Base-by-base conservation (phyloP, 1,284 basidiomycete species). In the Laetiporus sulphureus region DNA sequence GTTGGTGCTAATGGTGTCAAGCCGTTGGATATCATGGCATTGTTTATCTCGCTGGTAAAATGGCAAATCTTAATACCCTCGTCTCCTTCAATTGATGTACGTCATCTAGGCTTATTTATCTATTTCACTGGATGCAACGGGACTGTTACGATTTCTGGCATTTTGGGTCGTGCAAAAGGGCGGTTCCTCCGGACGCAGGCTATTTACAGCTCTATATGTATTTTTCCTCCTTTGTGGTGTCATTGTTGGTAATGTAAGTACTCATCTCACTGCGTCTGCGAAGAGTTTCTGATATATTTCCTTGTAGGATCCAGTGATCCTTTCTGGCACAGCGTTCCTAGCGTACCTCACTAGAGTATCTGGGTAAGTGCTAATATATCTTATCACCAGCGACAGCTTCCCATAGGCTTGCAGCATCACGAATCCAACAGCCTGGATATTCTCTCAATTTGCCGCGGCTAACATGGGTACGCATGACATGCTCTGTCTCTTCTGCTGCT, bases 1-100 rank as follows among this genome's bases (percentile, higher is more conserved):
- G 67, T 85, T 19, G 85, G 85, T 16, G 66, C 73, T 0, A 83
- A 83, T 36, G 86, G 86, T 2, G 77, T 97, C 30, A 77, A 89
- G 51, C 94, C 95, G 0, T 90, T 94, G 56, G 91, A 96, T 60
- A 92, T 98, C 47, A 78, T 98, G 62, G 88, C 91, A 21, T 70
- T 98, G 3, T 97, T 98, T 66, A 80, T 92, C 50, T 89, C 87
- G 2, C 72, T 98, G 41, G 77, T 75, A 44, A 46, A 66, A n/a
- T n/a, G n/a, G n/a, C n/a, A n/a, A n/a, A n/a, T n/a, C n/a, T n/a
- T n/a, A n/a, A n/a, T n/a, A n/a, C n/a, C n/a, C n/a, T n/a, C n/a
- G n/a, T n/a, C n/a, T n/a, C n/a, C n/a, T n/a, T n/a, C n/a, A n/a
- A n/a, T n/a, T n/a, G n/a, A n/a, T n/a, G n/a, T n/a, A n/a, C n/a